Evolutionary conservation across 1,139 yeast species (phyloP), one percentile per base, ranked within the genome.

Genomic region (Sporopachydermia cereana): DNA sequence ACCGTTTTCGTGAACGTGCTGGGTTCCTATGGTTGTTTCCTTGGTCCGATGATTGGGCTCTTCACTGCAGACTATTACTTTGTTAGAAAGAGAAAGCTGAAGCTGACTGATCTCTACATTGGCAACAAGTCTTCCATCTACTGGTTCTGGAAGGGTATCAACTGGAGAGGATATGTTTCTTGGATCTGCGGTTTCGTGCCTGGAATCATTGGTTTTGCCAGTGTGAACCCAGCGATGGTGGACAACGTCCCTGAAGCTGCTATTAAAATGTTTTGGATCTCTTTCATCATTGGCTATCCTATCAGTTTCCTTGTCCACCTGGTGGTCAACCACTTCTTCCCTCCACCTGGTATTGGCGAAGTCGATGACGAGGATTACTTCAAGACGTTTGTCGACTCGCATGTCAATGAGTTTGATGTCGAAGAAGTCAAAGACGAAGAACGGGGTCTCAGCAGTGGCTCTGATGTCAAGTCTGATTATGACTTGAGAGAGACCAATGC

Each of bases 1-100:
- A 61, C 71, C 3, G 60, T 67, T 7, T 71, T 72, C 52, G 56
- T 69, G 43, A 65, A 69, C 3, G 73, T 71, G 24, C 60, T 70
- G 58, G 61, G 70, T 45, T 65, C 74, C 4, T 66, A 66, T 54
- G 68, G 72, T 48, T 67, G 66, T 45, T 66, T 68, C 43, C 62
- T 67, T 53, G 68, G 69, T 22, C 75, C 74, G 43, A 63, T 68
- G 50, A 67, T 66, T 45, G 63, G 67, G 2, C 65, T 67, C 43
- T 63, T 65, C 63, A 60, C 65, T 31, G 62, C 67, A 49, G 76
- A 71, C 48, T 68, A 61, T 54, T 66, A 63, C 52, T 36, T 68
- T 12, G 55, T 69, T 3, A 58, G 70, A 50, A 57, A 57, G 45
- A 57, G 61, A 46, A 52, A 56, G 44, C 42, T 53, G 52, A 54